A percentile compares a stretch with the other conserved stretches of the same genome.
These are phyloP conservation scores for Exophiala aquamarina DNA, from an alignment of 2,329 filamentous ascomycete genomes.

Conservation along the genomic window DNA sequence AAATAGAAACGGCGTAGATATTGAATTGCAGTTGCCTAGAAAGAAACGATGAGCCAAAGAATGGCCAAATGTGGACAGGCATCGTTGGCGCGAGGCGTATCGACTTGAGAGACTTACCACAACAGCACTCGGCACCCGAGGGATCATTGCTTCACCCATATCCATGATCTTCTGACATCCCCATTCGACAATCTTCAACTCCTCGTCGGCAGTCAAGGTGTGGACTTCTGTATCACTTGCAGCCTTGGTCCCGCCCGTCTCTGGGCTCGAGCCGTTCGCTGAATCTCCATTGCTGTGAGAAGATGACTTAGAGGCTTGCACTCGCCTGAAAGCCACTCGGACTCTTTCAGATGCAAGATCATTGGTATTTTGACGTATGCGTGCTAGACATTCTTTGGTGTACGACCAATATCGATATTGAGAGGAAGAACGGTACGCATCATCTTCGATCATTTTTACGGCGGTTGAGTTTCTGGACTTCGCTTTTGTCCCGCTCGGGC, in stretches of 20 bases:
- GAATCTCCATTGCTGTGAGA: conserved; percentile 35
- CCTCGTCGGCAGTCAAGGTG: conserved; percentile 80
- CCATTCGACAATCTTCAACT: conserved; percentile 76
- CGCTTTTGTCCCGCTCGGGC: too few relatives aligned
- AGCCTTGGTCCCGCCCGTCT: conserved; percentile 19
- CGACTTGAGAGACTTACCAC: conserved; percentile 28
- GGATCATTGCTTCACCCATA: conserved; percentile 59
- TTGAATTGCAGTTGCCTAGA: conserved; percentile 74
- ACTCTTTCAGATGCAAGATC: conserved; percentile 70
- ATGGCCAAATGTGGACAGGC: too few relatives aligned
- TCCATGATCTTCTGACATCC: conserved; percentile 66
- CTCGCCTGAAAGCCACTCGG: conserved; percentile 55
- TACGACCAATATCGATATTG: conserved; percentile 95
- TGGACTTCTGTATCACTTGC: conserved; percentile 52
- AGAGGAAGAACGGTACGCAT: conserved; percentile 82
- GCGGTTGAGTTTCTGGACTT: too few relatives aligned
- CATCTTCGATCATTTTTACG: conserved; percentile 82
- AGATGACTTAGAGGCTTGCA: conserved; percentile 37
- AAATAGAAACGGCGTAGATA: conserved; percentile 95
- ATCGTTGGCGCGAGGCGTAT: neutral
- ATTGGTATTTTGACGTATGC: conserved; percentile 77
- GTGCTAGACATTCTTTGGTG: conserved; percentile 68
- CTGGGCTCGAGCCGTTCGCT: conserved; percentile 29
- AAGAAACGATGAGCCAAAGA: too few relatives aligned
- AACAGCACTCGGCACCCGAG: conserved; percentile 53